Base-by-base conservation (phyloP, 495 filamentous ascomycete species). In the Aspergillus sclerotiicarbonarius region DNA sequence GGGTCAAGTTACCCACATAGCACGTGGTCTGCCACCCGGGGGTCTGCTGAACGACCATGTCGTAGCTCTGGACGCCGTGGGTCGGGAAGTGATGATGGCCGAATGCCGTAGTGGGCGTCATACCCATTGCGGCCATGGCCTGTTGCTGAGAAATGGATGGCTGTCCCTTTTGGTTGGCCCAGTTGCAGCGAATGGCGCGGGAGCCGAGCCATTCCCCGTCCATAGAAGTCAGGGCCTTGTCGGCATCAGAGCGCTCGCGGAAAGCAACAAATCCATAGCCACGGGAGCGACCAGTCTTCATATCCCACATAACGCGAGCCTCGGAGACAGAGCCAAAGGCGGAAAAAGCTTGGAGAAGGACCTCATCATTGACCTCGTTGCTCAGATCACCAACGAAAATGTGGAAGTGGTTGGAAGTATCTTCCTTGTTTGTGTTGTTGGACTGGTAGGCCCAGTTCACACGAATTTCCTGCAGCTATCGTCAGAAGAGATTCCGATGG, bases 361-460 rank as follows among this genome's bases (percentile, higher is more conserved):
- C 85, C 70, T 99, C 94, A 63, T 99, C 94, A 65, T 99, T 99
- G 63, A 99, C 94, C 71, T 99, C 94, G 61, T 99, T 99, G 61
- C 93, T 97, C 45, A 99, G 80, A 74, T 99, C 94, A 53, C 94
- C 94, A 49, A 99, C 94, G 59, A 99, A 99, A 67, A 99, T 96
- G 74, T 99, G 94, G 80, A 96, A 99, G 68, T 99, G 94, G 74
- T 92, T 90, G 39, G 94, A 96, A 0, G 94, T 99, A 64, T 99
- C 94, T 75, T 99, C 94, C 75, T 98, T 98, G 82, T 84, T 95
- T 13, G 84, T 80, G 63, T 80, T 94, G 79, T 96, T 99, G 61
- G 92, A 96, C 76, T 98, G 94, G 65, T 98, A 99, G 16, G 94
- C 94, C 94, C 94, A 99, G 79, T 99, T 99, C 63, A 99, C 94